A percentile compares a stretch with the other conserved stretches of the same genome.
These are phyloP conservation scores for Dothideomycetes sp. DNA, from an alignment of 2,329 filamentous ascomycete species.

Conservation along the genomic window DNA sequence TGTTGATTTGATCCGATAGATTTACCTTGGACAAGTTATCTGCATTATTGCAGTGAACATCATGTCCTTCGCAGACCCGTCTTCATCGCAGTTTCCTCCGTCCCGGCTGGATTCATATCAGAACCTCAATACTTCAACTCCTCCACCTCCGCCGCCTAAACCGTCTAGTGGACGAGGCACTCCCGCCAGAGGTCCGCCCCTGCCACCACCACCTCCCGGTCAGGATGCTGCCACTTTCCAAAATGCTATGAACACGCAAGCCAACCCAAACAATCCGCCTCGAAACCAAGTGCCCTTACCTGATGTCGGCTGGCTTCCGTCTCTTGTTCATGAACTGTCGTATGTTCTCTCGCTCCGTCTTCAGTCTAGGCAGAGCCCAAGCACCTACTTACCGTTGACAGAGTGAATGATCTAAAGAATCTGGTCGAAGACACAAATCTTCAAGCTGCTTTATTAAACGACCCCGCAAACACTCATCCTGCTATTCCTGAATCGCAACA, in stretches of 20 bases:
- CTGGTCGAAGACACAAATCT: conserved; percentile 57
- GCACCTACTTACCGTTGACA: conserved; percentile 29
- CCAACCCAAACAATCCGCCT: neutral
- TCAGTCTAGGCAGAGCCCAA: conserved; percentile 13
- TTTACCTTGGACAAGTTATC: no score
- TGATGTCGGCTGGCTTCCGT: conserved; percentile 68
- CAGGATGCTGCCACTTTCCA: conserved; percentile 22
- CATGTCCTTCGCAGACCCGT: conserved; percentile 4
- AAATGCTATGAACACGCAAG: conserved; percentile 17
- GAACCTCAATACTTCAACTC: conserved; percentile 34
- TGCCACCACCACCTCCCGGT: conserved; percentile 34
- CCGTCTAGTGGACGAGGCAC: conserved; percentile 35
- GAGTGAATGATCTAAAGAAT: conserved; percentile 68
- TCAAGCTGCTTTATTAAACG: conserved; percentile 64
- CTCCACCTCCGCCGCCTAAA: conserved; percentile 40
- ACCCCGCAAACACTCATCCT: conserved; percentile 58
- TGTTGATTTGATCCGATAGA: no score
- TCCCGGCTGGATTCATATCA: conserved; percentile 30
- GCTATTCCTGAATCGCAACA: conserved; percentile 58
- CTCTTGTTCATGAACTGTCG: conserved; percentile 71
- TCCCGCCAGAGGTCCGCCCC: conserved; percentile 34
- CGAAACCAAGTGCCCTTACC: conserved; percentile 23
- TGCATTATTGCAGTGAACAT: no score
- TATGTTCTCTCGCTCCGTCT: conserved; percentile 36
- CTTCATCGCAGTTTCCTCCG: conserved; percentile 24